A percentile compares a stretch with the other conserved stretches of the same genome.
Evolutionary conservation across 768 basidiomycete genomes (phyloP).

Genomic region (Hemileccinum rubropunctum): DNA sequence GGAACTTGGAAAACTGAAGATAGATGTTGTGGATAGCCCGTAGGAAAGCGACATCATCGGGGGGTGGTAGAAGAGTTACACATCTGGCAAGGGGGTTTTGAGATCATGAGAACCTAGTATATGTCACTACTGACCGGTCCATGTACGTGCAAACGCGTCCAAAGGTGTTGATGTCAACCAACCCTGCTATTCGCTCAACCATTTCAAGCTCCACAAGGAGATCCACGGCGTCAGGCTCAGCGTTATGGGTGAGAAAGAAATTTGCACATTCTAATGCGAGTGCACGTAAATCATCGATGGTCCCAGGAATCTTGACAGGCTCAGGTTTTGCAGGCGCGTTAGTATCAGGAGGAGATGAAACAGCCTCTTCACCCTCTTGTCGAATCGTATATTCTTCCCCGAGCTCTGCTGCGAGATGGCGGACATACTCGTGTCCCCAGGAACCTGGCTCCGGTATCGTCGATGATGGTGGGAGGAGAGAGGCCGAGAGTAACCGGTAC

Average conservation of each 20-base stretch:
- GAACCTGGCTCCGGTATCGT: constrained; percentile 85
- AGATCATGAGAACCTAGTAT: neutral
- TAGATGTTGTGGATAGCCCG: constrained; percentile 88
- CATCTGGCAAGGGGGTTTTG: constrained; percentile 46
- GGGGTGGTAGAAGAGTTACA: constrained; percentile 85
- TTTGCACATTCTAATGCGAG: constrained; percentile 83
- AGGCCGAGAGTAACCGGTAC: constrained; percentile 83
- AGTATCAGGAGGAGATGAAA: constrained; percentile 22
- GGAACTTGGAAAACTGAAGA: constrained; percentile 80
- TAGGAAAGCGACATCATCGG: constrained; percentile 89
- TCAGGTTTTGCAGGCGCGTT: constrained; percentile 32
- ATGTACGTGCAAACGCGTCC: constrained; percentile 93
- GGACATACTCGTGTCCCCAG: constrained; percentile 99
- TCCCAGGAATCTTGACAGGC: constrained; percentile 41
- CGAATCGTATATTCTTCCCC: constrained; percentile 86
- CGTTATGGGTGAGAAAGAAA: constrained; percentile 91
- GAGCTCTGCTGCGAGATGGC: constrained; percentile 93
- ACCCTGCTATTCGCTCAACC: constrained; percentile 67
- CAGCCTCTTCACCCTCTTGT: constrained; percentile 49
- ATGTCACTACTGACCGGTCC: constrained; percentile 62
- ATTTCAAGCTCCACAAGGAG: constrained; percentile 91
- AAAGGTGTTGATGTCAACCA: constrained; percentile 88
- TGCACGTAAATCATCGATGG: constrained; percentile 68
- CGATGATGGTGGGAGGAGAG: constrained; percentile 60
- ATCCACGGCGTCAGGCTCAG: constrained; percentile 98